Conservation (phyloP, 352 stramenopile species). For the Globisporangium paddicum region DNA sequence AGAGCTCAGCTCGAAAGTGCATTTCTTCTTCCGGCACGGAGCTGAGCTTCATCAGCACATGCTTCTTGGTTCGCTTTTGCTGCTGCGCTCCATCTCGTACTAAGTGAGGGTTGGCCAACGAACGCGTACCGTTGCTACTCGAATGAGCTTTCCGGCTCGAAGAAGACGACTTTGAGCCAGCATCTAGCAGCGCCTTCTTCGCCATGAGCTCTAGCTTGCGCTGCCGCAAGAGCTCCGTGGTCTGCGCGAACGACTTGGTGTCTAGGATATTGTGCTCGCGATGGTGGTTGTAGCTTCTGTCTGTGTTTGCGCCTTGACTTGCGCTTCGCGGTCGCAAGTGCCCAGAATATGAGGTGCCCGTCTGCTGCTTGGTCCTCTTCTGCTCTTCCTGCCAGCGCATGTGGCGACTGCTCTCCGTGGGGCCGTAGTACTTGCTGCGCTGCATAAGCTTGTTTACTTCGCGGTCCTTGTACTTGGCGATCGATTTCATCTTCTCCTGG, state of each 20-base stretch:
- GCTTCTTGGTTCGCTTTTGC: conserved; percentile 13
- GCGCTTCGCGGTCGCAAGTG: conserved; percentile 22
- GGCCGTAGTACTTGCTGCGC: conserved; percentile 75
- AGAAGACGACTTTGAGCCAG: background rate
- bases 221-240: conserved; percentile 43
- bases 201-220: conserved; percentile 18
- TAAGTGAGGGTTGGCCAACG: background rate
- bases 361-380: conserved; percentile 32
- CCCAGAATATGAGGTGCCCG: conserved; percentile 4
- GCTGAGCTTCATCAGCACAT: background rate
- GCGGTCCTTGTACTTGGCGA: conserved; percentile 53
- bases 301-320: conserved; percentile 32
- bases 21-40: conserved; percentile 11
- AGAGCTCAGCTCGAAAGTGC: background rate
- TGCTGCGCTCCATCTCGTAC: background rate
- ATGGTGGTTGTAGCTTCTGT: conserved; percentile 19
- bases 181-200: conserved; percentile 7
- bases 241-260: conserved; percentile 56
- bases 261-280: conserved; percentile 29
- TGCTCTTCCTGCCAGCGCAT: conserved; percentile 74
- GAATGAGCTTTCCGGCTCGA: background rate
- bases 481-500: conserved; percentile 46
- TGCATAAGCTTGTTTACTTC: conserved; percentile 43
- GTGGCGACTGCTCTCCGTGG: conserved; percentile 70
- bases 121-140: conserved; percentile 5